Evolutionary conservation across 2,329 filamentous ascomycete genomes (phyloP).

Genomic region (Alternaria metachromatica): DNA sequence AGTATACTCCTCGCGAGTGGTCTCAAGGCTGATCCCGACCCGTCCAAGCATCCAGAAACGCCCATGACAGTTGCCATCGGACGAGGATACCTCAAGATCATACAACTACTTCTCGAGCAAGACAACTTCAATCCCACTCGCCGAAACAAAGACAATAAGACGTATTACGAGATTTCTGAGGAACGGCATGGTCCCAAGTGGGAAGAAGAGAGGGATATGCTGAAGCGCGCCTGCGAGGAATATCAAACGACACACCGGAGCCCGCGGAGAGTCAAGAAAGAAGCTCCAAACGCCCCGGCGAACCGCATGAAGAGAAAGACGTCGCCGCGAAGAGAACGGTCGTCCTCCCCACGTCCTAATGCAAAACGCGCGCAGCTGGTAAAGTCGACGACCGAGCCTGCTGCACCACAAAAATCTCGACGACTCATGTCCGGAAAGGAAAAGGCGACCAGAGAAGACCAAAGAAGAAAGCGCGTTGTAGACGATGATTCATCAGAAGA

Average conservation of each 20-base stretch:
- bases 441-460: constrained; percentile 43
- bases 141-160: constrained; percentile 72
- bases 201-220: constrained; percentile 82
- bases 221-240: constrained; percentile 77
- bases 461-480: constrained; percentile 41
- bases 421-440: constrained; percentile 47
- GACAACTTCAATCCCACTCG: constrained; percentile 83
- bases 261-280: constrained; percentile 44
- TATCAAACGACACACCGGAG: constrained; percentile 47
- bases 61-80: constrained; percentile 95
- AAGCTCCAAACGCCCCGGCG: constrained; percentile 33
- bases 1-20: constrained; percentile 68
- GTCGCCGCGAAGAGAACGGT: constrained; percentile 43
- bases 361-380: constrained; percentile 31
- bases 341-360: constrained; percentile 41
- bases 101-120: constrained; percentile 79
- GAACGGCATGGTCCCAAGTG: constrained; percentile 84
- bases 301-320: constrained; percentile 42
- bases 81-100: constrained; percentile 81
- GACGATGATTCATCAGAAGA: constrained; percentile 45
- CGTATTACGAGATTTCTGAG: constrained; percentile 86
- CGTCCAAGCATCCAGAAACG: constrained; percentile 84
- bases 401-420: constrained; percentile 41
- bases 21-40: constrained; percentile 59
- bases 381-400: constrained; percentile 27